Evolutionary conservation across 1,284 basidiomycete genomes (phyloP), one percentile per base, ranked within the genome.

Genomic region (Ustilago xerochloae): DNA sequence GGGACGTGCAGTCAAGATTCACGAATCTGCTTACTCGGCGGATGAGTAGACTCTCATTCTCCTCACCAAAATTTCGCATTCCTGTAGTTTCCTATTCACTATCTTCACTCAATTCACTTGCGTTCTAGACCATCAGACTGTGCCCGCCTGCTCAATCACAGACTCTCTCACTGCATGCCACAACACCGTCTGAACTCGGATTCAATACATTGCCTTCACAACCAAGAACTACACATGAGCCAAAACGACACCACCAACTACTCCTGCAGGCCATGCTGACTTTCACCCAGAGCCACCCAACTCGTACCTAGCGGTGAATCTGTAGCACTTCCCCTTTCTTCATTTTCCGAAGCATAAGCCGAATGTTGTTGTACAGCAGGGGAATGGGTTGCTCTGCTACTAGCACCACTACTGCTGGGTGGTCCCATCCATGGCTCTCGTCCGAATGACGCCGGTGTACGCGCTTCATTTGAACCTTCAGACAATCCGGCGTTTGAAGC

Each of bases 1-100:
- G 70, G 97, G 97, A 45, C 89, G 97, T 59, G 93, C 92, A 72
- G 96, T 99, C 82, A 91, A 90, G 84, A 98, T 98, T 78, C 96
- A 99, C 88, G 93, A 92, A 79, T 90, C 93, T 33, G 96, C 96
- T 24, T 98, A 98, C 75, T 58, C 63, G 28, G 56, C 67, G 38
- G 52, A 66, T 28, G 73, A 68, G 50, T 74, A 62, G n/a, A 50
- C 16, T 22, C 3, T 29, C 24, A 20, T 16, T 35, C 20, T 41
- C 15, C 20, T 9, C 32, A 51, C n/a, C n/a, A 36, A 36, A 38
- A 28, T 18, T 12, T 39, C 26, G 22, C 35, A 28, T 20, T 38
- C 33, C 29, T 6, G 38, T 22, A 2, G 32, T 10, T 35, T 20
- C 39, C 26, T 53, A 39, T 10, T 15, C 35, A 38, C 22, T 30